Conservation (phyloP, 1,284 basidiomycete species). For the Ceratobasidium sp. region DNA sequence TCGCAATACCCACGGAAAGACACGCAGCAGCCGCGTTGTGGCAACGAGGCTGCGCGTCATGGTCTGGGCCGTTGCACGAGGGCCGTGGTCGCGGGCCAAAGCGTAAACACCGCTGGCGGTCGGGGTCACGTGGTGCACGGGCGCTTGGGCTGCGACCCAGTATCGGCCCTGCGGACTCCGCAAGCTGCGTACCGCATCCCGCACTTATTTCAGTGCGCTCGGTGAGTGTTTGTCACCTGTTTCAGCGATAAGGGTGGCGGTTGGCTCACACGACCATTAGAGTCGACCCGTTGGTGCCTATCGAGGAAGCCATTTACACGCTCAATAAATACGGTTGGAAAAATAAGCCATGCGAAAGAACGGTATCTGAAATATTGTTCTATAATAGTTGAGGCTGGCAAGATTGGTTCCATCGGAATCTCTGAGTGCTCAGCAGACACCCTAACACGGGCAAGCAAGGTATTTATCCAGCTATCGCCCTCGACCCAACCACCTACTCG, state of each 20-base stretch:
- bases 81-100: too few relatives aligned
- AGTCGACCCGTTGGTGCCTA: constrained; percentile 42
- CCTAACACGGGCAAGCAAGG: constrained; percentile 42
- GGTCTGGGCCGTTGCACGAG: too few relatives aligned
- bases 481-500: background rate
- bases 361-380: too few relatives aligned
- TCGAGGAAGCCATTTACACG: constrained; percentile 42
- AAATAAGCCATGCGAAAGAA: background rate
- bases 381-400: constrained; percentile 44
- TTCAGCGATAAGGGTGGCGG: too few relatives aligned
- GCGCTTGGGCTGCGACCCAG: too few relatives aligned
- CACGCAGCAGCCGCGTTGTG: too few relatives aligned
- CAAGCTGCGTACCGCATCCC: too few relatives aligned
- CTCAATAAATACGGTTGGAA: constrained; percentile 40
- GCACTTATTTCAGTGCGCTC: constrained; percentile 43
- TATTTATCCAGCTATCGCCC: background rate
- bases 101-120: too few relatives aligned
- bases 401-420: constrained; percentile 45
- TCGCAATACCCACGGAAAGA: too few relatives aligned
- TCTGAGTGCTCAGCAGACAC: constrained; percentile 43
- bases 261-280: background rate
- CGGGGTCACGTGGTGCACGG: too few relatives aligned
- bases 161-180: too few relatives aligned
- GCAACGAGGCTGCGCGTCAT: too few relatives aligned
- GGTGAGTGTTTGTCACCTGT: constrained; percentile 23